Evolutionary conservation across 352 stramenopile genomes (phyloP).

Genomic region (Hyaloperonospora brassicae): DNA sequence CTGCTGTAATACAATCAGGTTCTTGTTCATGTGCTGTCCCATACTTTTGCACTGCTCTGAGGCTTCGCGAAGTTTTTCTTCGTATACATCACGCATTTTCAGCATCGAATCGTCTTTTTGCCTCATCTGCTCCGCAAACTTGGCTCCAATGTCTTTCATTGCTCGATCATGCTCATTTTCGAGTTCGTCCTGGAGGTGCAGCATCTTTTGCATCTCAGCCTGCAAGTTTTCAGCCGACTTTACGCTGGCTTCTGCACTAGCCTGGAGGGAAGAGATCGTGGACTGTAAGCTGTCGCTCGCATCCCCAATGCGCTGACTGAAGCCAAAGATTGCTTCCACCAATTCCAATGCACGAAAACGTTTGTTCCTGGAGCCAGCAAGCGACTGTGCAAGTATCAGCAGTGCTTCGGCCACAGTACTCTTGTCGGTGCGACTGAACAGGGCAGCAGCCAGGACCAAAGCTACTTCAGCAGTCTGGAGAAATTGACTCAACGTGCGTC

Average conservation of each 20-base stretch:
- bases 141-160: slow-evolving; percentile 45
- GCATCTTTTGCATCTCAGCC: slow-evolving; percentile 47
- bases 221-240: slow-evolving; percentile 52
- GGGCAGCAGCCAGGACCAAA: slow-evolving; percentile 42
- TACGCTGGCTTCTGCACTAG: slow-evolving; percentile 34
- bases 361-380: slow-evolving; percentile 46
- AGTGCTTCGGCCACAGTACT: slow-evolving; percentile 58
- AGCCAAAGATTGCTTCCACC: slow-evolving; percentile 52
- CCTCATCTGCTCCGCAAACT: slow-evolving; percentile 54
- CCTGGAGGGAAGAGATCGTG: slow-evolving; percentile 40
- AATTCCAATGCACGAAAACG: slow-evolving; percentile 53
- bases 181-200: slow-evolving; percentile 44
- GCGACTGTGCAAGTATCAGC: slow-evolving; percentile 43
- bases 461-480: slow-evolving; percentile 66
- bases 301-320: slow-evolving; percentile 43
- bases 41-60: slow-evolving; percentile 62
- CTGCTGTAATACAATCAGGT: slow-evolving; percentile 54
- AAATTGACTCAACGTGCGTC: slow-evolving; percentile 60
- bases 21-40: slow-evolving; percentile 72
- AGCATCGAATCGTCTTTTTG: slow-evolving; percentile 56
- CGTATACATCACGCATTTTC: slow-evolving; percentile 54
- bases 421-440: slow-evolving; percentile 62
- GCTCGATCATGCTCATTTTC: slow-evolving; percentile 60
- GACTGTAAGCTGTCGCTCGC: slow-evolving; percentile 50
- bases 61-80: slow-evolving; percentile 53